A percentile compares a stretch with the other conserved stretches of the same genome.
phyloP scores from a whole-genome alignment of 257 asterid species.

The Gentiana macrophylla region DNA sequence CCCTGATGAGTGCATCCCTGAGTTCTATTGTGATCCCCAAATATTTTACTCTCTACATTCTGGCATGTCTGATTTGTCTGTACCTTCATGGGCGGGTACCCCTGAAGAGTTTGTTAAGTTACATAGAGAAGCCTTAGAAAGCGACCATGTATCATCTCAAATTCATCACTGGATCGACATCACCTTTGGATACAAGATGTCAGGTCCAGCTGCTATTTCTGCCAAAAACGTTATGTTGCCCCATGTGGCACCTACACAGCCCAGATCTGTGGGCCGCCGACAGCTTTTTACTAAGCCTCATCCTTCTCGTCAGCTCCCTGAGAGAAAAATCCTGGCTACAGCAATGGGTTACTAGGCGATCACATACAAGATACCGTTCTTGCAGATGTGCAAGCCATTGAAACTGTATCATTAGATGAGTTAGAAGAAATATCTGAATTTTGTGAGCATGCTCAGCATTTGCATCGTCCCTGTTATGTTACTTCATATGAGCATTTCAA shows the following conservation, averaged over 20 bases:
- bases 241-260: conserved; percentile 41
- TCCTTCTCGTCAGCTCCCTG: conserved; percentile 51
- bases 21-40: conserved; percentile 80
- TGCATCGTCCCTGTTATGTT: conserved; percentile 48
- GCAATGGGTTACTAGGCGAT: conserved; percentile 12
- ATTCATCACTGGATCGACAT: conserved; percentile 94
- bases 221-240: conserved; percentile 95
- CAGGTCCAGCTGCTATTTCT: conserved; percentile 78
- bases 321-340: conserved; percentile 16
- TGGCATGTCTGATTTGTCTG: conserved; percentile 92
- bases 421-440: conserved; percentile 70
- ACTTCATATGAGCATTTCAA: conserved; percentile 22
- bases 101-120: conserved; percentile 79
- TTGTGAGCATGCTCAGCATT: conserved; percentile 63
- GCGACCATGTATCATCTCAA: conserved; percentile 53
- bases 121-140: conserved; percentile 81
- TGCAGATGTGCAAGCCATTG: conserved; percentile 19
- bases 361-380: conserved; percentile 12
- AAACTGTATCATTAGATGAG: conserved; percentile 30
- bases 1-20: conserved; percentile 98
- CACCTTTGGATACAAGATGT: conserved; percentile 92
- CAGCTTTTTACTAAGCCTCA: conserved; percentile 88
- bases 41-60: conserved; percentile 69
- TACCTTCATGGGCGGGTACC: conserved; percentile 86
- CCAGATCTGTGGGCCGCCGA: conserved; percentile 74